phyloP scores from a whole-genome alignment of 208 protist genomes.

The Leishmania arabica region DNA sequence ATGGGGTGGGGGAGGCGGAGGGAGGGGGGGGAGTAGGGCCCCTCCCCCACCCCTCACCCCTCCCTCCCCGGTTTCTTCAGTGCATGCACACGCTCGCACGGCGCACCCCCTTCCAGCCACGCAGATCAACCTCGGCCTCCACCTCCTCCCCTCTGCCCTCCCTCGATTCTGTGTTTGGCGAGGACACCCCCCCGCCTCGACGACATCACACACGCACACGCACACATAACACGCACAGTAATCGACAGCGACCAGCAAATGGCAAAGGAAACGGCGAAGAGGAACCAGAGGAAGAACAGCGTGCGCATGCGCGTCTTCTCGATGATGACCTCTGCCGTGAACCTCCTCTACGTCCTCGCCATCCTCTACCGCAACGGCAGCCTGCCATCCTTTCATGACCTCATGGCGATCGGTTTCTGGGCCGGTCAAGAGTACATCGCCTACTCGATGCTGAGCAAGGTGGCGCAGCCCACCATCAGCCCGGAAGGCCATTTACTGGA shows the following conservation, averaged over 20 bases:
- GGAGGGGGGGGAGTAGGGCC: no score
- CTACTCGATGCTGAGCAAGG: conserved; percentile 48
- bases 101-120: no score
- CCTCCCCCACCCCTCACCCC: no score
- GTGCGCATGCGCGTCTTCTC: conserved; percentile 75
- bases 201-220: not conserved
- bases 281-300: conserved; percentile 69
- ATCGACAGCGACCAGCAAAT: conserved; percentile 43
- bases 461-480: conserved; percentile 55
- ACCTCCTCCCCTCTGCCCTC: not conserved
- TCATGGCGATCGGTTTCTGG: conserved; percentile 77
- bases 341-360: conserved; percentile 53
- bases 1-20: not conserved
- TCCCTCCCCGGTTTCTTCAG: not conserved
- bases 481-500: conserved; percentile 64
- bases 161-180: not conserved
- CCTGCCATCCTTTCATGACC: conserved; percentile 48
- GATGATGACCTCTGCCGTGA: conserved; percentile 64
- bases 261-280: conserved; percentile 90
- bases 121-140: not conserved
- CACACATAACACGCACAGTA: not conserved
- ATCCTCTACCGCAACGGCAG: conserved; percentile 72
- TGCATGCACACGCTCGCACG: no score
- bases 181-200: not conserved
- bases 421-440: conserved; percentile 74